Evolutionary conservation across 371 early-diverging fungal genomes (phyloP).

Genomic region (Actinomucor elegans): DNA sequence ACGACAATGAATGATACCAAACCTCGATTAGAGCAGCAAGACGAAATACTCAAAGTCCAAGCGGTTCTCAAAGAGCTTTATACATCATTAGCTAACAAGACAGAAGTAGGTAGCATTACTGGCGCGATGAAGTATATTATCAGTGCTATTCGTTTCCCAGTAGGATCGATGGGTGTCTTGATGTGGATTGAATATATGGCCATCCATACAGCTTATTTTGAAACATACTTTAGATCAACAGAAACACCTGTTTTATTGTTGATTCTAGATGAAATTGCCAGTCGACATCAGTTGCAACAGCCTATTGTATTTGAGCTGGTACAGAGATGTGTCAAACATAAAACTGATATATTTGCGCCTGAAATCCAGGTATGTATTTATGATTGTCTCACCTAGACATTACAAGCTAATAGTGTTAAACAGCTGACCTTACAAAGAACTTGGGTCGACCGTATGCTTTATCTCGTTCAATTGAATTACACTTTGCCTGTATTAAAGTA

Average conservation of each 20-base stretch:
- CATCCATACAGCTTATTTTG: conserved; percentile 60
- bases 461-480: conserved; percentile 62
- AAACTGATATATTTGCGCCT: conserved; percentile 49
- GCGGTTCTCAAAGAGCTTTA: conserved; percentile 20
- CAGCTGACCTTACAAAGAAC: conserved; percentile 65
- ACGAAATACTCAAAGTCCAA: conserved; percentile 13
- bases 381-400: not conserved
- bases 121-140: conserved; percentile 30
- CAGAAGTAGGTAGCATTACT: conserved; percentile 25
- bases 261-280: conserved; percentile 70
- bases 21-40: conserved; percentile 18
- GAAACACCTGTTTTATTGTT: conserved; percentile 61
- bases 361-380: conserved; percentile 47
- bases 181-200: conserved; percentile 67
- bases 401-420: not conserved
- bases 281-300: conserved; percentile 63
- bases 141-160: conserved; percentile 38
- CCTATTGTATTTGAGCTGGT: conserved; percentile 60
- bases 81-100: conserved; percentile 13
- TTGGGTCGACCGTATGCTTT: conserved; percentile 65
- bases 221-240: conserved; percentile 63
- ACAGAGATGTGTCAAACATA: conserved; percentile 35
- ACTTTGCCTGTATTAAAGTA: conserved; percentile 60
- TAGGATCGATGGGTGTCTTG: conserved; percentile 57
- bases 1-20: conserved; percentile 46